phyloP scores from a whole-genome alignment of 2,329 filamentous ascomycete genomes.

The Colletotrichum noveboracense region DNA sequence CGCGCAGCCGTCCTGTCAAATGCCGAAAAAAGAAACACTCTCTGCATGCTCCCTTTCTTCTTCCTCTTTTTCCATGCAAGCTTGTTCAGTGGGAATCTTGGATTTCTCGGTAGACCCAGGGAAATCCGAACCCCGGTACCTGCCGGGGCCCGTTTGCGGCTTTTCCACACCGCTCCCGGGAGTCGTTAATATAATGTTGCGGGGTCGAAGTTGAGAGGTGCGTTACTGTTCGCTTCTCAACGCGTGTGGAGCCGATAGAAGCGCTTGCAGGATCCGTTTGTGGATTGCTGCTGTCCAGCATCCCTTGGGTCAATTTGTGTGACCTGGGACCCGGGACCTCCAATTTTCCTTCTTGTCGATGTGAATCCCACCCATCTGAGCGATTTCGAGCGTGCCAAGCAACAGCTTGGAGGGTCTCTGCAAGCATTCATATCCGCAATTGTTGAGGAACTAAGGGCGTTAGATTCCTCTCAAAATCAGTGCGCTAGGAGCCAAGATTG shows the following conservation, averaged over 20 bases:
- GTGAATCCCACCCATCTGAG: background rate
- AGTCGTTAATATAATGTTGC: background rate
- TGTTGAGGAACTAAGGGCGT: background rate
- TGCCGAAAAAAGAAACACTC: background rate
- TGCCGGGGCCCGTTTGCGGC: background rate
- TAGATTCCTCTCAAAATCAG: background rate
- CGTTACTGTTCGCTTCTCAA: background rate
- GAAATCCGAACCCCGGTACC: background rate
- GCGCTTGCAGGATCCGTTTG: background rate
- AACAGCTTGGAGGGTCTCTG: background rate
- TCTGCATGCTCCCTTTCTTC: background rate
- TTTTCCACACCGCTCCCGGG: background rate
- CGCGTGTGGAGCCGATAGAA: background rate
- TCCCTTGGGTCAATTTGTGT: background rate
- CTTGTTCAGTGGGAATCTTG: slow-evolving; percentile 1
- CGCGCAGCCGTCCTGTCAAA: background rate
- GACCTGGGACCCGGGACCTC: background rate
- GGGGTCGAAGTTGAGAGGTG: background rate
- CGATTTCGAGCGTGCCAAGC: background rate
- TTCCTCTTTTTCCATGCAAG: background rate
- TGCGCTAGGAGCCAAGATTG: background rate
- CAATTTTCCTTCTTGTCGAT: background rate
- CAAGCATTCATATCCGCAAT: background rate
- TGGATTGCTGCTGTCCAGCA: background rate
- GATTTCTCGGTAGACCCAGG: background rate